Conservation (phyloP, 139 green algal genomes). For the Tetraselmis striata region DNA sequence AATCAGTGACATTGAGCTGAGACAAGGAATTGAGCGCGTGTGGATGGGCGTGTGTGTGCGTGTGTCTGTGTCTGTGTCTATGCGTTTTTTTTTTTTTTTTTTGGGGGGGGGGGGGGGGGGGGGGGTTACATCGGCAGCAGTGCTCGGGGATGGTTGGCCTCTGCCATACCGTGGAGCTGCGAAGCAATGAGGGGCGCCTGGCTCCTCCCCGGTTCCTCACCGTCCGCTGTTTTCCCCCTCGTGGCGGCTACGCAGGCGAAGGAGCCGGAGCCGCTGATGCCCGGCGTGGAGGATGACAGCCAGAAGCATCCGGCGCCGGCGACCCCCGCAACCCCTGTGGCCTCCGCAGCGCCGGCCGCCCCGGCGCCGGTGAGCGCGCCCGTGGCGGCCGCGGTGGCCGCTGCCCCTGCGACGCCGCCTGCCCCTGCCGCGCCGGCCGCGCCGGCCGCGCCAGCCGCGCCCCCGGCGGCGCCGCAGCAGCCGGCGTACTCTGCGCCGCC, state of each 20-base stretch:
- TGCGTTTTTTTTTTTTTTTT: slow-evolving; percentile 6
- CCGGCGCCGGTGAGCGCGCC: background rate
- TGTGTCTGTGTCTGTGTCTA: slow-evolving; percentile 16
- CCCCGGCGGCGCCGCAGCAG: slow-evolving; percentile 6
- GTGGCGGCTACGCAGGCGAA: slow-evolving; percentile 9
- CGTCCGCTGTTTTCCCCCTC: background rate
- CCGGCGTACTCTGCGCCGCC: slow-evolving; percentile 2
- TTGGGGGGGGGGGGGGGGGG: too few relatives aligned
- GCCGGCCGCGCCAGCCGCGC: slow-evolving; percentile 8
- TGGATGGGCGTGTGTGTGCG: slow-evolving; percentile 49
- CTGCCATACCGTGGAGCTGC: too few relatives aligned
- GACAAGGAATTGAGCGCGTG: slow-evolving; percentile 35
- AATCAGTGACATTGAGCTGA: slow-evolving; percentile 32
- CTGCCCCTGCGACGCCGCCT: background rate
- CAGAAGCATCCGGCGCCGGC: slow-evolving; percentile 3
- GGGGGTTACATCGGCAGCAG: slow-evolving; percentile 4
- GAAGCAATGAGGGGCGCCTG: too few relatives aligned
- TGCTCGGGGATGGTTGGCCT: too few relatives aligned
- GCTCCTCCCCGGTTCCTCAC: slow-evolving; percentile 3
- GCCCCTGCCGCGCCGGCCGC: background rate
- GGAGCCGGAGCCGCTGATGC: background rate
- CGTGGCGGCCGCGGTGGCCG: background rate
- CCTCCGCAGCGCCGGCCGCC: slow-evolving; percentile 2
- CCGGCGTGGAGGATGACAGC: background rate
- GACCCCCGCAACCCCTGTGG: background rate